Conservation (phyloP, 2,329 filamentous ascomycete species). For the Capronia epimyces region DNA sequence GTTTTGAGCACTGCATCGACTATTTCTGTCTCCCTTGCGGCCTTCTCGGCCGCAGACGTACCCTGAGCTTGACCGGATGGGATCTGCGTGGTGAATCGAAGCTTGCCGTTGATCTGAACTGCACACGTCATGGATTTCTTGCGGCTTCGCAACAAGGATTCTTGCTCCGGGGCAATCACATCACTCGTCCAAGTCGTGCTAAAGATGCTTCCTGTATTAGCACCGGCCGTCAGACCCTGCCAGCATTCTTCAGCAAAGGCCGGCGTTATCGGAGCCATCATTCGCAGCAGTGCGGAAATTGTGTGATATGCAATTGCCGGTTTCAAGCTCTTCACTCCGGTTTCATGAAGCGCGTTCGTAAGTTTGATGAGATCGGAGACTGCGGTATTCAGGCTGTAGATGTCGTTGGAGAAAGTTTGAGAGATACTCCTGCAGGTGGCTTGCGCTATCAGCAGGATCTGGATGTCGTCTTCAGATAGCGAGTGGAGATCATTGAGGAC, state of each 20-base stretch:
- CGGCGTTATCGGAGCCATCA: constrained; percentile 74
- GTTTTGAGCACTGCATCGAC: constrained; percentile 57
- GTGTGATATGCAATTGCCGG: constrained; percentile 39
- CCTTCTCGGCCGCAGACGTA: constrained; percentile 28
- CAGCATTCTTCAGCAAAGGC: constrained; percentile 78
- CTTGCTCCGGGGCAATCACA: constrained; percentile 36
- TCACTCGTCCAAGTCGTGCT: constrained; percentile 53
- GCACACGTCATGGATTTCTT: constrained; percentile 53
- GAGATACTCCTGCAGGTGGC: constrained; percentile 62
- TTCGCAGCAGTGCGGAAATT: constrained; percentile 55
- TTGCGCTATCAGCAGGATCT: constrained; percentile 63
- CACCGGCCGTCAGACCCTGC: constrained; percentile 52
- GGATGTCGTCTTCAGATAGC: constrained; percentile 35
- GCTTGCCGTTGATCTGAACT: constrained; percentile 75
- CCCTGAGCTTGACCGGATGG: constrained; percentile 35
- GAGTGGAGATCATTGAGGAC: constrained; percentile 3
- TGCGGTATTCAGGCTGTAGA: constrained; percentile 75
- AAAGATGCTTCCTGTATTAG: constrained; percentile 37
- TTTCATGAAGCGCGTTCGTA: constrained; percentile 57
- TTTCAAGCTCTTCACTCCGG: constrained; percentile 37
- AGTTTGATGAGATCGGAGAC: constrained; percentile 78
- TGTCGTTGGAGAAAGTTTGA: constrained; percentile 60
- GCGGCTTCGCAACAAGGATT: constrained; percentile 46
- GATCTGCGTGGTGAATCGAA: constrained; percentile 63
- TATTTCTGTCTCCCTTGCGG: constrained; percentile 55